Percentiles rank a stretch among this genome's conserved stretches.
These are phyloP conservation scores for Plasmodium sp. DNA, from an alignment of 169 alveolate genomes.

Conservation along the genomic window DNA sequence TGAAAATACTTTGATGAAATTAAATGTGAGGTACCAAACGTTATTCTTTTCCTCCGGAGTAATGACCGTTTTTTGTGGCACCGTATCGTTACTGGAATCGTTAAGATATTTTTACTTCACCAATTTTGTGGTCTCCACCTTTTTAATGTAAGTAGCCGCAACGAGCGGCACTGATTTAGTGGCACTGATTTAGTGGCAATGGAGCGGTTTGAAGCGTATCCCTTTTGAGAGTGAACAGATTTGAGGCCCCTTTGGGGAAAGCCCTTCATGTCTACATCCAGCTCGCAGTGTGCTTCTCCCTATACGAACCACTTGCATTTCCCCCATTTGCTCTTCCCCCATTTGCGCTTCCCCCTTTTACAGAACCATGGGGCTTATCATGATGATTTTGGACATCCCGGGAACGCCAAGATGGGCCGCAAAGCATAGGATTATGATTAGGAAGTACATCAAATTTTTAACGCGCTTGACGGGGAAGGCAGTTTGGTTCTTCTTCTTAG, in stretches of 20 bases:
- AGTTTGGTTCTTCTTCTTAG: conserved; percentile 88
- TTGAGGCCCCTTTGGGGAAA: conserved; percentile 25
- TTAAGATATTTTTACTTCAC: conserved; percentile 82
- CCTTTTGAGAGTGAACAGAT: not conserved
- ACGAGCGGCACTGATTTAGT: not conserved
- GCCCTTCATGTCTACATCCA: conserved; percentile 69
- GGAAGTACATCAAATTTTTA: conserved; percentile 88
- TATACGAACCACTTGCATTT: not conserved
- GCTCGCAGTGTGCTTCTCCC: conserved; percentile 1
- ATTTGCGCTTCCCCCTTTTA: conserved; percentile 8
- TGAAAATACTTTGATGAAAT: conserved; percentile 89
- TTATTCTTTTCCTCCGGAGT: conserved; percentile 89
- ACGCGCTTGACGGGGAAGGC: conserved; percentile 91
- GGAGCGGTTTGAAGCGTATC: not conserved
- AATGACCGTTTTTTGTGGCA: conserved; percentile 86
- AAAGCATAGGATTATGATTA: conserved; percentile 86
- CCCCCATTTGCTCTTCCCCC: not conserved
- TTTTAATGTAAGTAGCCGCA: conserved; percentile 76
- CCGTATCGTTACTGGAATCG: conserved; percentile 81
- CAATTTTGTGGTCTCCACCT: conserved; percentile 79
- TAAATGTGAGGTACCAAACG: conserved; percentile 90
- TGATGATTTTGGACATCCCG: conserved; percentile 92
- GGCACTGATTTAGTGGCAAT: not conserved
- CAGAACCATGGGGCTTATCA: conserved; percentile 87
- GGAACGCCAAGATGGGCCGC: conserved; percentile 95